Conservation (phyloP, 805 yeast species). For the Teunomyces cretensis region DNA sequence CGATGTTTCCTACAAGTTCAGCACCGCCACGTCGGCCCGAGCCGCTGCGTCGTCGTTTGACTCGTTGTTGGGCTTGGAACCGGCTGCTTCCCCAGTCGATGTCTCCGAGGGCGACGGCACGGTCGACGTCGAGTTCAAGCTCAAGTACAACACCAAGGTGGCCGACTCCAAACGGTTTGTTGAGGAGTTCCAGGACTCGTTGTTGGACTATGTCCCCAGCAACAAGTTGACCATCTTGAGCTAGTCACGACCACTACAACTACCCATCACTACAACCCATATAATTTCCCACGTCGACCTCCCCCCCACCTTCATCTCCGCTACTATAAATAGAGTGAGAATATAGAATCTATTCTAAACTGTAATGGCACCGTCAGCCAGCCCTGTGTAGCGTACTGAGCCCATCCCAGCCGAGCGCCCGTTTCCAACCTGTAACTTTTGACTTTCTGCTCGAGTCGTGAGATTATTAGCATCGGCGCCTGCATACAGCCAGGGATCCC, state of each 20-base stretch:
- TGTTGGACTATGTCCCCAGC: slow-evolving; percentile 32
- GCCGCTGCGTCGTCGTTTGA: slow-evolving; percentile 20
- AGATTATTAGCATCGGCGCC: background rate
- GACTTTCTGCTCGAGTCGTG: too few relatives aligned
- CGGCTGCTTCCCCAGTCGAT: slow-evolving; percentile 9
- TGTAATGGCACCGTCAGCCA: too few relatives aligned
- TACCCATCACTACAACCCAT: too few relatives aligned
- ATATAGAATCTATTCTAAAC: background rate
- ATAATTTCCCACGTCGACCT: too few relatives aligned
- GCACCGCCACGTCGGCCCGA: background rate
- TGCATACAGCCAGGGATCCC: background rate
- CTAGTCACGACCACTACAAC: background rate
- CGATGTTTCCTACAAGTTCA: slow-evolving; percentile 27
- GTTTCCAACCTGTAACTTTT: background rate
- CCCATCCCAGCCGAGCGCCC: too few relatives aligned
- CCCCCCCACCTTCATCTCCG: too few relatives aligned
- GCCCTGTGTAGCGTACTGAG: too few relatives aligned
- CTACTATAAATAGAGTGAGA: too few relatives aligned
- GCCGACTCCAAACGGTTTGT: slow-evolving; percentile 38
- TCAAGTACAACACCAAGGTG: slow-evolving; percentile 32
- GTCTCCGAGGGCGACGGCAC: slow-evolving; percentile 7
- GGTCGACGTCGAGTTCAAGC: slow-evolving; percentile 33
- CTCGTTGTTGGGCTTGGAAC: slow-evolving; percentile 31
- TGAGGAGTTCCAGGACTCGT: slow-evolving; percentile 31
- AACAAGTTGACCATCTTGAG: slow-evolving; percentile 15